phyloP scores from a whole-genome alignment of 495 filamentous ascomycete genomes.

The Hyaloscypha hepaticicola region DNA sequence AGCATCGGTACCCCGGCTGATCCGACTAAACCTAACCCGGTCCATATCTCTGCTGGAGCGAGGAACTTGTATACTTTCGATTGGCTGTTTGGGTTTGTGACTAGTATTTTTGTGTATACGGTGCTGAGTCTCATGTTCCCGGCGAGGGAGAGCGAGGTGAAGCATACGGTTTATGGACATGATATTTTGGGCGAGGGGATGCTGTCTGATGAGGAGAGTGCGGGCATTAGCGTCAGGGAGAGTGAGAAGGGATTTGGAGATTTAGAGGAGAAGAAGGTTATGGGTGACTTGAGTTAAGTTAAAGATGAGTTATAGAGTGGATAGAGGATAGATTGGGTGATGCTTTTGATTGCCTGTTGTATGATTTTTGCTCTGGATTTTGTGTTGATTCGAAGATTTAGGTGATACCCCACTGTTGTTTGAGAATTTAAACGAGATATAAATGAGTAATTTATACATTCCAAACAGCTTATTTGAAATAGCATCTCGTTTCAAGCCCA shows the following conservation, averaged over 20 bases:
- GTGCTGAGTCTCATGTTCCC: constrained; percentile 36
- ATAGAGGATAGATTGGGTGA: background rate
- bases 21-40: constrained; percentile 26
- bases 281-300: background rate
- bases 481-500: too few relatives aligned
- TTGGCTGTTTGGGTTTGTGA: constrained; percentile 51
- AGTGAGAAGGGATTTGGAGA: constrained; percentile 7
- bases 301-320: too few relatives aligned
- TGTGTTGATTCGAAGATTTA: background rate
- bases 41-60: constrained; percentile 38
- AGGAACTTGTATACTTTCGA: constrained; percentile 47
- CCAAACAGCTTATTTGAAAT: too few relatives aligned
- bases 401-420: background rate
- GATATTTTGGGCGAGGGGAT: constrained; percentile 3
- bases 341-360: background rate
- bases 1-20: constrained; percentile 30
- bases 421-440: background rate
- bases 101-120: constrained; percentile 41
- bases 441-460: background rate
- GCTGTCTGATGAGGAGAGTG: constrained; percentile 18
- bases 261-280: background rate
- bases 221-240: background rate
- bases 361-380: background rate
- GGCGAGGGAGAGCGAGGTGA: constrained; percentile 34
- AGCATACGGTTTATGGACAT: constrained; percentile 35